These are phyloP conservation scores for Helianthus annuus DNA, from an alignment of 129 eudicot species.

Conservation along the genomic window HanXRQr2.0-SUNRISE NC_035433.2:98108133-98108632, in stretches of 20 bases:
- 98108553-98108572: conserved; percentile 5
- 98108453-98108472: too few relatives aligned
- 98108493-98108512: too few relatives aligned
- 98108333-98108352: neutral
- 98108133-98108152: too few relatives aligned
- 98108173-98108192: too few relatives aligned
- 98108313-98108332: neutral
- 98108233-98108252: neutral
- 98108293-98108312: neutral
- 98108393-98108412: conserved; percentile 24
- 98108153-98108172: too few relatives aligned
- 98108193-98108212: neutral
- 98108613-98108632: too few relatives aligned
- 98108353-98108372: conserved; percentile 27
- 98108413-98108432: too few relatives aligned
- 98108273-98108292: neutral
- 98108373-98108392: conserved; percentile 34
- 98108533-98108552: neutral
- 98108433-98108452: too few relatives aligned
- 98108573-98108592: neutral
- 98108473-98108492: too few relatives aligned
- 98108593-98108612: neutral
- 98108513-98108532: too few relatives aligned
- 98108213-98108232: conserved; percentile 2
- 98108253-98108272: neutral